Base-by-base conservation (phyloP, 106 monocot genomes). In the Ottelia alismoides region DNA sequence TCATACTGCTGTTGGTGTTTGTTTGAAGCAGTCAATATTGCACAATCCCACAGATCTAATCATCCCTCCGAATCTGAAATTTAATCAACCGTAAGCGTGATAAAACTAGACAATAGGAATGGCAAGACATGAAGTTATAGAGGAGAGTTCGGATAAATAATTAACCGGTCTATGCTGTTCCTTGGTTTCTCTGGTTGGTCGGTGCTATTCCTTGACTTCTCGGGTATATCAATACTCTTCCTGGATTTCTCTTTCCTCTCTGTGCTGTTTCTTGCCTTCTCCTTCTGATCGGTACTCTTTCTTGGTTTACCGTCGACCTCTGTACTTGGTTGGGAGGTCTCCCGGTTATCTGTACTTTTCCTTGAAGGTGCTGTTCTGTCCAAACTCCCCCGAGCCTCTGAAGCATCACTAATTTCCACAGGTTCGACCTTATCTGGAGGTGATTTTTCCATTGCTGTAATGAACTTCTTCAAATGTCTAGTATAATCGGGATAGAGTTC, bases 131-230 rank as follows among this genome's bases (percentile, higher is more conserved):
- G n/a, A n/a, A n/a, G n/a, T n/a, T n/a, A n/a, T n/a, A n/a, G n/a
- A n/a, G n/a, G n/a, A n/a, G n/a, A n/a, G n/a, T n/a, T n/a, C n/a
- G n/a, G n/a, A 28, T 50, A 9, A 55, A 44, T 25, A 69, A 44
- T 80, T 28, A 21, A 94, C 94, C 94, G 80, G 50, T 94, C 93
- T 64, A 83, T 68, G 73, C 93, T 94, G 54, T 76, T 84, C 67
- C 93, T 72, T 30, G 84, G 73, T 60, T 72, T 80, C 55, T 94
- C 93, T 29, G 31, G 47, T 57, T 76, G 70, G 53, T 88, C 85
- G 22, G 57, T 23, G 25, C 71, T 82, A 31, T 58, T 56, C 47
- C 75, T 78, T 18, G 78, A 30, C 46, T 65, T 76, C 7, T 86
- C 81, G 28, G 52, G 27, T 6, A 10, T 31, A 56, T 82, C 85